A percentile compares a stretch with the other conserved stretches of the same genome.
Conservation (phyloP, 2,329 filamentous ascomycete genomes). For the Diaporthe australafricana region DNA sequence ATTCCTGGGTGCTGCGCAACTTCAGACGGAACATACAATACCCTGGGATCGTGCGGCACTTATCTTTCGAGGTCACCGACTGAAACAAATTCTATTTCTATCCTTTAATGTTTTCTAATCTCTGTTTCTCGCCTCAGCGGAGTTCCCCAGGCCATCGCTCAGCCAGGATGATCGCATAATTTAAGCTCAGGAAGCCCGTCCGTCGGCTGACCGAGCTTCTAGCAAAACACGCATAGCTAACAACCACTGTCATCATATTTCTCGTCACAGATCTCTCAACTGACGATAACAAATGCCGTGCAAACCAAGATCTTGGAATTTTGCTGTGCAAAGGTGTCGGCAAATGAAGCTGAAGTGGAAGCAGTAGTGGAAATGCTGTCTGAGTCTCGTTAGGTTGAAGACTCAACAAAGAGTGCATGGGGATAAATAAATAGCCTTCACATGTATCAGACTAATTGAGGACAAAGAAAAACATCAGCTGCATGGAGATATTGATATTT, state of each 20-base stretch:
- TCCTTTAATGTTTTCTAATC: neutral
- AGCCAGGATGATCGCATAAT: neutral
- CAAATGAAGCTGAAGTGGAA: neutral
- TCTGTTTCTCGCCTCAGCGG: constrained; percentile 5
- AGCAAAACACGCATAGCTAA: neutral
- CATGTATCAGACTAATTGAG: too few species aligned
- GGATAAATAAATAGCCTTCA: neutral
- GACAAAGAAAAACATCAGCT: neutral
- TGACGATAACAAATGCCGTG: neutral
- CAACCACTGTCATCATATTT: neutral
- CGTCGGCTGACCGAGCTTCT: neutral
- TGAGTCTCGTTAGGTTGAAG: too few species aligned
- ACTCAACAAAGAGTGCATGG: too few species aligned
- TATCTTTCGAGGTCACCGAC: neutral
- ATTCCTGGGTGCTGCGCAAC: neutral
- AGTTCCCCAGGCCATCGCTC: neutral
- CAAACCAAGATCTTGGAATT: neutral
- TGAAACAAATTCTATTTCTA: constrained; percentile 18
- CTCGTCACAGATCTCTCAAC: neutral
- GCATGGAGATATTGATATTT: neutral
- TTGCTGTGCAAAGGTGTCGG: neutral
- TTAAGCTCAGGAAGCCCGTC: neutral
- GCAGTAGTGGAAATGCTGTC: neutral
- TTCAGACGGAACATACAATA: constrained; percentile 10
- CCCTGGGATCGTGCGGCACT: neutral